These are phyloP conservation scores for Leccinum imitatum DNA, from an alignment of 768 basidiomycete genomes.

Conservation along the genomic window DNA sequence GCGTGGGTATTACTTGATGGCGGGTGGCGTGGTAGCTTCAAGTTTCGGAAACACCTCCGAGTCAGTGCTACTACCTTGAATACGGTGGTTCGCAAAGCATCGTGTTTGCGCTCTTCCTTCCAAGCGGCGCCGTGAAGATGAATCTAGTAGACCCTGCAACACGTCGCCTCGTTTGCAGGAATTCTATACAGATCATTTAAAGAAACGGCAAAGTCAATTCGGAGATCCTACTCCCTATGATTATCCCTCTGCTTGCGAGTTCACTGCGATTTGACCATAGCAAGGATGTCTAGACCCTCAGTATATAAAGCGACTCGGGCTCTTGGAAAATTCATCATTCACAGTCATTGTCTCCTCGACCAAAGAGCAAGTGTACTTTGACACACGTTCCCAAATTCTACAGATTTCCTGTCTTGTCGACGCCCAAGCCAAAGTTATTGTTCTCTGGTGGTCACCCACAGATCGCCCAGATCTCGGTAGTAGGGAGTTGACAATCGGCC, in stretches of 20 bases:
- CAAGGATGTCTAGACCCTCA: slow-evolving; percentile 71
- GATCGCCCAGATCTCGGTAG: slow-evolving; percentile 92
- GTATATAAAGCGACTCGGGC: slow-evolving; percentile 62
- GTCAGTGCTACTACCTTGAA: too few species aligned
- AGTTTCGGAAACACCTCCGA: too few species aligned
- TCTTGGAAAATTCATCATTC: slow-evolving; percentile 74
- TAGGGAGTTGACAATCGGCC: slow-evolving; percentile 79
- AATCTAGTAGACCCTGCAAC: slow-evolving; percentile 92
- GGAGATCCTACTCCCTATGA: slow-evolving; percentile 49
- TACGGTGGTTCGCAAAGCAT: too few species aligned
- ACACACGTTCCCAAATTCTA: slow-evolving; percentile 66
- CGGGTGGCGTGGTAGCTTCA: too few species aligned
- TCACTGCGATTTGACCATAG: slow-evolving; percentile 74
- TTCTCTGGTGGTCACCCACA: slow-evolving; percentile 96
- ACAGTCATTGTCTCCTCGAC: slow-evolving; percentile 82
- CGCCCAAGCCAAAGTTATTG: slow-evolving; percentile 84
- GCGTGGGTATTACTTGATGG: too few species aligned
- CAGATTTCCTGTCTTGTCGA: slow-evolving; percentile 85
- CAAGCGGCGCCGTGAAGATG: slow-evolving; percentile 64
- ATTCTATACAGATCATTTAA: slow-evolving; percentile 61
- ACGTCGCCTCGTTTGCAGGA: slow-evolving; percentile 71
- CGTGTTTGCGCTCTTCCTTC: slow-evolving; percentile 58
- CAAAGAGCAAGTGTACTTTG: slow-evolving; percentile 83
- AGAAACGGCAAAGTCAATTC: slow-evolving; percentile 46
- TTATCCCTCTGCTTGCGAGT: slow-evolving; percentile 58